Evolutionary conservation across 2,329 filamentous ascomycete genomes (phyloP), one percentile per base, ranked within the genome.

Genomic region (Periconia sp.): DNA sequence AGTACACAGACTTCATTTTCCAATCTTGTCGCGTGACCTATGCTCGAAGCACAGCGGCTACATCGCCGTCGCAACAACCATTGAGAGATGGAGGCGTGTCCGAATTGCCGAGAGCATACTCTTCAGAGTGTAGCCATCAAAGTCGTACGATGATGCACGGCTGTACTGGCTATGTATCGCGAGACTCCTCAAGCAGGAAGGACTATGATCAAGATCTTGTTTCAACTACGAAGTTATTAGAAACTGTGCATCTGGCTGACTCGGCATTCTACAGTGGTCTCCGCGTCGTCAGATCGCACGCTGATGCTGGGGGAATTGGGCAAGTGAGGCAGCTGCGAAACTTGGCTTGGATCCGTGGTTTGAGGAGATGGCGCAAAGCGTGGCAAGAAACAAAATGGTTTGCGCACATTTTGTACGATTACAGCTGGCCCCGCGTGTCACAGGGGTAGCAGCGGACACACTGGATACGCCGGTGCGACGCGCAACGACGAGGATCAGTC

Each of bases 251-350:
- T 42, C 37, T 52, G 40, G 55, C 65, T 68, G 42, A 68, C 60
- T 61, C 61, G 57, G 56, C 58, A 46, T 51, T 36, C 45, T 18
- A 29, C 52, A 95, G 90, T 96, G 69, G 80, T 95, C 30, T 94
- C 91, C 41, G 89, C 86, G 19, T 95, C 90, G 7, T 94, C 91
- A n/a, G 91, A 96, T 74, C 84, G 89, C 36, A 92, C 82, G 30
- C 80, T 96, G 65, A 78, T 96, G 53, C 78, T 96, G 5, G 91
- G 91, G 46, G 91, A 96, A 73, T 75, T 96, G 47, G 78, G 78
- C 76, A 86, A 78, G 79, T 84, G 81, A 74, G 38, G 29, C 44
- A 17, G 36, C 35, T 24, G 40, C 43, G 48, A 25, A 36, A 48
- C 42, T 59, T 63, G 54, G 55, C 54, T 59, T 46, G 35, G 40